Base-by-base conservation (phyloP, 139 green algal species). In the Asterochloris erici region DNA sequence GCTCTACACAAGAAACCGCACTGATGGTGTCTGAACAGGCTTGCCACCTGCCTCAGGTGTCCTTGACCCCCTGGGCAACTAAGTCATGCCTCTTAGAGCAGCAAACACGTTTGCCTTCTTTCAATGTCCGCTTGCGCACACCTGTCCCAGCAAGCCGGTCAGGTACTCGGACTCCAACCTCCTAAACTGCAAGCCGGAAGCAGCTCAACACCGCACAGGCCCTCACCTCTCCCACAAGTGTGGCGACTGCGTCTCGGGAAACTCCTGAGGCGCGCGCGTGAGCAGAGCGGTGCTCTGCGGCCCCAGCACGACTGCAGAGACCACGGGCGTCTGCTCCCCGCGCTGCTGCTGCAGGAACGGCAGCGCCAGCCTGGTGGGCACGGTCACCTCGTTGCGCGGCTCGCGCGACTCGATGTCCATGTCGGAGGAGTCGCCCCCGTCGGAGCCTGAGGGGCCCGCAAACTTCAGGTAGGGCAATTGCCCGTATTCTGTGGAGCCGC, bases 271-370 rank as follows among this genome's bases (percentile, higher is more conserved):
- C 0, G 81, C 85, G 0, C 91, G 82, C 6, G 90, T 95, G 11
- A 97, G 78, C 83, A 95, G 94, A 10, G 88, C 91, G 47, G 87
- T 93, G 79, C 81, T 84, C 73, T 89, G 78, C 63, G 85, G 86
- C 14, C 90, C 93, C 0, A 90, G 89, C 23, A 89, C 85, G 12
- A 93, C 82, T 15, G 88, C 81, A 10, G 85, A 89, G 17, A 96
- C 91, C 23, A 93, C 87, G 6, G 90, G 82, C 64, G 77, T 78
- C 69, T 85, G 83, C 26, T 79, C 81, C 71, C 77, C 75, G 16
- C 83, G 82, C 26, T 64, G 26, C 76, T 82, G 82, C 77, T 87
- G 73, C 54, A 88, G 70, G 77, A 92, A 90, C 62, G 81, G 79
- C 62, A 93, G 87, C 61, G 73, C 77, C 63, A 93, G 84, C 78